phyloP scores from a whole-genome alignment of 768 basidiomycete species.

The Lactarius tabidus region DNA sequence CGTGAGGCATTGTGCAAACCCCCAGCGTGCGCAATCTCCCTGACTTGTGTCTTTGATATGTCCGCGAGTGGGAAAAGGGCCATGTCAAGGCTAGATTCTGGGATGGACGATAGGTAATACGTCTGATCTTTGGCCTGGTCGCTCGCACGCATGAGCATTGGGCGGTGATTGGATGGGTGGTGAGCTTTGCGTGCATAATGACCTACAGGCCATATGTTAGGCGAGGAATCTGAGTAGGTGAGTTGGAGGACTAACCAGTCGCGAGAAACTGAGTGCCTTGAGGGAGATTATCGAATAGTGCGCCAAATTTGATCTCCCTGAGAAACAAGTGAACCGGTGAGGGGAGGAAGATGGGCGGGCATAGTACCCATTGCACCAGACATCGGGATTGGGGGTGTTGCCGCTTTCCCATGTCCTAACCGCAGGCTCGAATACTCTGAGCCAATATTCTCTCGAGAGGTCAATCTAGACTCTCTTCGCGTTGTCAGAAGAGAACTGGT shows the following conservation, averaged over 20 bases:
- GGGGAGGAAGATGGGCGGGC: conserved; percentile 10
- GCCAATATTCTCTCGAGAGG: conserved; percentile 89
- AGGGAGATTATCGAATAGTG: conserved; percentile 63
- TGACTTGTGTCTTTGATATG: conserved; percentile 65
- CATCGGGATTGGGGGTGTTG: conserved; percentile 87
- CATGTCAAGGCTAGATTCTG: conserved; percentile 58
- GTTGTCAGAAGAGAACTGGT: neutral
- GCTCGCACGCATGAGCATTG: conserved; percentile 39
- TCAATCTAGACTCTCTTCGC: conserved; percentile 55
- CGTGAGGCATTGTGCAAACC: conserved; percentile 68
- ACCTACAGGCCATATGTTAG: conserved; percentile 40
- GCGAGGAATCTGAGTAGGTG: neutral
- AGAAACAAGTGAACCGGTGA: neutral
- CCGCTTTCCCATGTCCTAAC: conserved; percentile 74
- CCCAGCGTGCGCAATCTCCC: conserved; percentile 60
- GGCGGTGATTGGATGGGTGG: conserved; percentile 29
- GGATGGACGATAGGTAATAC: conserved; percentile 81
- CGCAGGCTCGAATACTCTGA: conserved; percentile 83
- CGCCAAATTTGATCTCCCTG: conserved; percentile 91
- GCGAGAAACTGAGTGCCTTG: conserved; percentile 61
- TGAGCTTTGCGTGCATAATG: conserved; percentile 79
- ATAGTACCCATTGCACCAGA: conserved; percentile 79
- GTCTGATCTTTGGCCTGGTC: conserved; percentile 85
- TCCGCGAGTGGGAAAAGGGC: conserved; percentile 76
- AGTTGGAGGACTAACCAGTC: conserved; percentile 51